phyloP scores from a whole-genome alignment of 306 rosid genomes.

The Morella rubra region DNA sequence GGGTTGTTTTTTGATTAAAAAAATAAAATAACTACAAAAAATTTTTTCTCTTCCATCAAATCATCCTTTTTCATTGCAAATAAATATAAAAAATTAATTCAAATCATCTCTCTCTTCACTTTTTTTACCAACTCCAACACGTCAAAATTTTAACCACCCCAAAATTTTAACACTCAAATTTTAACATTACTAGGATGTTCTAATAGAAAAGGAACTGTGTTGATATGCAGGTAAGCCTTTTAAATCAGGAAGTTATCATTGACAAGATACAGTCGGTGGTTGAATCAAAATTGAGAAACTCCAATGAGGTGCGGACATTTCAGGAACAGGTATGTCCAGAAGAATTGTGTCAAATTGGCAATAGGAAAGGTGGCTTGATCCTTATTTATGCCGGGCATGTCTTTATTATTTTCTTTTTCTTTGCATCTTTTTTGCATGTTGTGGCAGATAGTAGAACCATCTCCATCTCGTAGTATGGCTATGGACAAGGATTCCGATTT shows the following conservation, averaged over 20 bases:
- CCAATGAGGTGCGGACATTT: slow-evolving; percentile 67
- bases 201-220: slow-evolving; percentile 6
- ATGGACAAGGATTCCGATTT: slow-evolving; percentile 43
- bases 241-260: slow-evolving; percentile 85
- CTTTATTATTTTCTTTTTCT: not conserved
- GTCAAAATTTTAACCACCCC: no score
- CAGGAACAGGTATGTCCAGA: slow-evolving; percentile 66
- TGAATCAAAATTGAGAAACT: slow-evolving; percentile 81
- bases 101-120: no score
- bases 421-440: slow-evolving; percentile 22
- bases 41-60: no score
- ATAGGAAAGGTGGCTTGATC: no score
- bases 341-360: no score
- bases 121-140: no score
- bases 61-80: no score
- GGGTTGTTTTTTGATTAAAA: no score
- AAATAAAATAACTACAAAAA: no score
- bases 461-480: slow-evolving; percentile 39
- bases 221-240: slow-evolving; percentile 71
- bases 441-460: slow-evolving; percentile 51
- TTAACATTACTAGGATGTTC: slow-evolving; percentile 1
- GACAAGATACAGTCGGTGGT: slow-evolving; percentile 83
- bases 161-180: no score
- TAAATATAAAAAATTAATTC: no score
- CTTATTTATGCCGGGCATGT: no score